Percentiles rank a stretch among this genome's conserved stretches.
These are phyloP conservation scores for Parathielavia appendiculata DNA, from an alignment of 495 filamentous ascomycete genomes.

Conservation along the genomic window DNA sequence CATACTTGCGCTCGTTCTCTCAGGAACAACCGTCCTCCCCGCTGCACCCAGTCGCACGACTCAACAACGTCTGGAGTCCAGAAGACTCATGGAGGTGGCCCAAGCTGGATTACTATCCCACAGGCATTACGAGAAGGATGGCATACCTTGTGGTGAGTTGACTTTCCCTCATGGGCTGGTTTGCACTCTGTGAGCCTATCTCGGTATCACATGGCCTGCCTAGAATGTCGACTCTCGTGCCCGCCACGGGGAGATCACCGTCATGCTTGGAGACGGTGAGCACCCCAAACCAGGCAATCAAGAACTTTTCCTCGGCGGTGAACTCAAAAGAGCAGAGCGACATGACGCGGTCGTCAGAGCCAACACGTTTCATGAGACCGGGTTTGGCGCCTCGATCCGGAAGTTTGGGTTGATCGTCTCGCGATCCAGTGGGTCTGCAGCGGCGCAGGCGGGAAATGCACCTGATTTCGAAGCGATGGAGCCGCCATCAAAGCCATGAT, in stretches of 20 bases:
- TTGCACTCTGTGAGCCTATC: background rate
- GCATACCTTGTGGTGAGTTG: background rate
- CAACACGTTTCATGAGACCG: background rate
- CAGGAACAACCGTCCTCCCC: conserved; percentile 10
- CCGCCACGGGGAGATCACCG: background rate
- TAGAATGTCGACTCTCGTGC: background rate
- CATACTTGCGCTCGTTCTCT: conserved; percentile 4
- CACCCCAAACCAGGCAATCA: background rate
- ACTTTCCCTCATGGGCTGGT: background rate
- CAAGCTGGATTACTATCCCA: background rate
- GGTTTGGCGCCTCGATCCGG: conserved; percentile 13
- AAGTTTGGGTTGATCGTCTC: conserved; percentile 14
- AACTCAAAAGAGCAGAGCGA: background rate
- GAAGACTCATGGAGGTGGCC: background rate
- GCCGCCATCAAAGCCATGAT: background rate
- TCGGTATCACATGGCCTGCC: background rate
- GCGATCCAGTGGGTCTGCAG: conserved; percentile 10
- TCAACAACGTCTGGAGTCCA: background rate
- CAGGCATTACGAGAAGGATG: background rate
- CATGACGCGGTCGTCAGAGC: background rate
- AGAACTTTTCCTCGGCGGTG: background rate
- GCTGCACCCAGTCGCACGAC: background rate
- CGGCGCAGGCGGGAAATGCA: conserved; percentile 1
- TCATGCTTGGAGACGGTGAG: background rate
- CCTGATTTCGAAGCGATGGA: background rate